These are phyloP conservation scores for Hericium rajendrae DNA, from an alignment of 768 basidiomycete genomes.

Conservation along the genomic window DNA sequence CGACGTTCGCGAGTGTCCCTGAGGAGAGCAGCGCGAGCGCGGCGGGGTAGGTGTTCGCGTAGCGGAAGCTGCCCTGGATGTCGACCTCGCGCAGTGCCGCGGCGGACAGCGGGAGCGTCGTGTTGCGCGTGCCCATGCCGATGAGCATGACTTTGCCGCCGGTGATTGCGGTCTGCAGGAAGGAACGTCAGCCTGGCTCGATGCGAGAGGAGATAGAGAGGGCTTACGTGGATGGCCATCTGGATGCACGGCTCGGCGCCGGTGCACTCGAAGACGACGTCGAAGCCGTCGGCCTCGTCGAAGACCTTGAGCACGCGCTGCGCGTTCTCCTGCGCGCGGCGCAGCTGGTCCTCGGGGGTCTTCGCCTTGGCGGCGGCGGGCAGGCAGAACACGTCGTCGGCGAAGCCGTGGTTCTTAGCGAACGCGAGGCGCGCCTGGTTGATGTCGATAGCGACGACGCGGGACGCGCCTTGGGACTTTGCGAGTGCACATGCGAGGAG, in stretches of 20 bases:
- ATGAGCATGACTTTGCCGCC: constrained; percentile 91
- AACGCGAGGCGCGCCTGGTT: constrained; percentile 75
- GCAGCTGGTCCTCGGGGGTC: constrained; percentile 46
- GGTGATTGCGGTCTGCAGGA: constrained; percentile 57
- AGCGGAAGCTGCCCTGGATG: constrained; percentile 85
- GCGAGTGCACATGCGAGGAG: constrained; percentile 81
- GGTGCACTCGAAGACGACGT: constrained; percentile 91
- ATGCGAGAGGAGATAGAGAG: constrained; percentile 6
- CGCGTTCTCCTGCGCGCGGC: constrained; percentile 50
- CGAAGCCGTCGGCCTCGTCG: constrained; percentile 67
- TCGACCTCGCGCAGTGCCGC: constrained; percentile 88
- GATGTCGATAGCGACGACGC: constrained; percentile 78
- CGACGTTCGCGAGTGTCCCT: constrained; percentile 53
- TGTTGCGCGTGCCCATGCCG: constrained; percentile 88
- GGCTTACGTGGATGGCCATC: constrained; percentile 78
- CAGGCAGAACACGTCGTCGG: constrained; percentile 59
- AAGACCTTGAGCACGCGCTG: constrained; percentile 45
- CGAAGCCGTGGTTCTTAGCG: constrained; percentile 67
- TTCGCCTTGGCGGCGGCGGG: constrained; percentile 37
- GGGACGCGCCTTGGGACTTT: constrained; percentile 56
- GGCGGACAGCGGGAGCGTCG: constrained; percentile 71
- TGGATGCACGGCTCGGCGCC: constrained; percentile 90
- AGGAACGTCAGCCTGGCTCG: constrained; percentile 6
- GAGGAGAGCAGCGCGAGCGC: constrained; percentile 62
- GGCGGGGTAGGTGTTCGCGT: constrained; percentile 84